Evolutionary conservation across 2,329 filamentous ascomycete species (phyloP), one percentile per base, ranked within the genome.

Genomic region (Neonectria coccinea): DNA sequence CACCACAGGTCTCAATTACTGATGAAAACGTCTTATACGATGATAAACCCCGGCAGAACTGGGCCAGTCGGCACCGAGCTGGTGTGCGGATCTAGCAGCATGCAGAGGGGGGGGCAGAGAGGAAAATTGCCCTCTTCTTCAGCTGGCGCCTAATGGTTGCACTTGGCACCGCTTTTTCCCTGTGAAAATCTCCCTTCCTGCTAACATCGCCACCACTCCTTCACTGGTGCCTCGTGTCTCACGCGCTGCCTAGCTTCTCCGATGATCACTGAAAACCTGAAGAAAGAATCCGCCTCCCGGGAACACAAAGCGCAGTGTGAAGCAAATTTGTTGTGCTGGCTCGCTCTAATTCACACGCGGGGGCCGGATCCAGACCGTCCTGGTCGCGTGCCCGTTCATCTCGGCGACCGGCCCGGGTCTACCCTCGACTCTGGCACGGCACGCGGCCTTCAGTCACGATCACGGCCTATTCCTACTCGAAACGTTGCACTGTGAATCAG

Each of bases 341-440:
- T 42, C 18, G 31, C 44, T 27, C 31, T 48, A 20, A 8, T 36
- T 39, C 42, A 48, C 54, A 42, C 48, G 48, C 22, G 53, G 25
- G 25, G 29, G 20, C 44, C 42, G 54, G 29, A 31, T 25, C 44
- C 29, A 56, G 47, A 12, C 14, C 10, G 18, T 18, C 52, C 55
- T 57, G 55, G 55, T 58, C 56, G 56, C 47, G 56, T 58, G 56
- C 56, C 56, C 47, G 42, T 31, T 33, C 36, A 42, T 55, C 36
- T 55, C 53, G 33, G 47, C 39, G 45, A 51, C 56, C 56, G 45
- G 56, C 47, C 47, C 47, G 45, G 56, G 45, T 29, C 56, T 58
- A 44, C 29, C 53, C 42, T n/a, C n/a, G 25, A 50, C 5, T 18
- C 5, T 50, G 18, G 47, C 3, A 39, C 36, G 14, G n/a, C 16